phyloP scores from a whole-genome alignment of 176 grass and related monocot species.

The Musa itinerans region DNA sequence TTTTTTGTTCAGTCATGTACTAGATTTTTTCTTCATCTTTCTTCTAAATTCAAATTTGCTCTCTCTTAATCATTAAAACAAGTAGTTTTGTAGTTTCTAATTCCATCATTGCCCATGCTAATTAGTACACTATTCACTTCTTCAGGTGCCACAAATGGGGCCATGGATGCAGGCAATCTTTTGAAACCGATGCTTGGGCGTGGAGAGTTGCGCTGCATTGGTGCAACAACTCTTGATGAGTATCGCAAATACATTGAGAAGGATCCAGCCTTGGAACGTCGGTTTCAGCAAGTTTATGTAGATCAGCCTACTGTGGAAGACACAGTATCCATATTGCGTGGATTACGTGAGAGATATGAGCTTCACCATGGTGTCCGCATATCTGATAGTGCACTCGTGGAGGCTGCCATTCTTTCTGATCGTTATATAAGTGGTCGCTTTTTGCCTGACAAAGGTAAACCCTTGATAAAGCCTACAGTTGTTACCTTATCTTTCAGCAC shows the following conservation, averaged over 20 bases:
- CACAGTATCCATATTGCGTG: conserved; percentile 90
- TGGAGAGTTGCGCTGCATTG: conserved; percentile 90
- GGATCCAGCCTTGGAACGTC: conserved; percentile 91
- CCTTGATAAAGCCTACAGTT: background rate
- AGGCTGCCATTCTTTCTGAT: conserved; percentile 79
- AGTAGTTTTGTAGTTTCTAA: background rate
- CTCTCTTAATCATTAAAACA: background rate
- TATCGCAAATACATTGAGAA: conserved; percentile 99
- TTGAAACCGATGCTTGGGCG: conserved; percentile 97
- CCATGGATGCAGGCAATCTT: conserved; percentile 98
- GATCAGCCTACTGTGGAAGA: conserved; percentile 94
- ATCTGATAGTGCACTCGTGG: conserved; percentile 89
- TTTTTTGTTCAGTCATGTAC: too few relatives aligned
- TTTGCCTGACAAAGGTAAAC: conserved; percentile 95
- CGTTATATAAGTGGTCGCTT: conserved; percentile 96
- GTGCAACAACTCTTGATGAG: conserved; percentile 94
- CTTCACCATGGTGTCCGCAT: conserved; percentile 94
- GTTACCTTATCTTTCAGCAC: background rate
- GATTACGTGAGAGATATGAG: conserved; percentile 88
- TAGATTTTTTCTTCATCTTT: too few relatives aligned
- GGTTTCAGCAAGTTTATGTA: conserved; percentile 98
- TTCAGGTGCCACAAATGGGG: conserved; percentile 89
- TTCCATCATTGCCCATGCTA: background rate
- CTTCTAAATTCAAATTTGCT: too few relatives aligned
- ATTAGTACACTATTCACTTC: background rate